Evolutionary conservation across 768 basidiomycete genomes (phyloP), one percentile per base, ranked within the genome.

Genomic region (Tricholomella constricta): DNA sequence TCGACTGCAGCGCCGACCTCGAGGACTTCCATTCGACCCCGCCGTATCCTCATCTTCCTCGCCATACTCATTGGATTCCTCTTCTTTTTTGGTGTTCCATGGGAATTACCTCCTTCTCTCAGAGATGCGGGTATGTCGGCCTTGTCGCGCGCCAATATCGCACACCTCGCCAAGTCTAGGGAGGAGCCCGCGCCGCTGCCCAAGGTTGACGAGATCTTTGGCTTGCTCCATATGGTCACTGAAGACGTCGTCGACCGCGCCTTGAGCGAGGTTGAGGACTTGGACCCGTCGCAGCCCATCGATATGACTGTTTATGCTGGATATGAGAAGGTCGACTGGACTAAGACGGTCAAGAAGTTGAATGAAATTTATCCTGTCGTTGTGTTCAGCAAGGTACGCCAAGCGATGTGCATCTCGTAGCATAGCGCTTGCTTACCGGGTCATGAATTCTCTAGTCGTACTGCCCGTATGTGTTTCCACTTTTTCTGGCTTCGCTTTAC

Each of bases 301-400:
- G 72, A 78, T 12, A 62, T 86, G 65, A 61, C 70, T 1, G 74
- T 82, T 43, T 91, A 88, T 60, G 79, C 83, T 14, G 76, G 78
- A 29, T 76, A 79, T 4, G 67, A 60, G 10, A 57, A 66, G 15
- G 55, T 76, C 20, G 72, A 80, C 40, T 85, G 81, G 82, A 51
- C 57, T 31, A 66, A 69, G 54, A 72, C 80, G 37, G 66, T 76
- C 15, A 63, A 62, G 37, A 62, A 61, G 19, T 59, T 91, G 42
- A 71, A 79, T 32, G 62, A 73, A 15, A 66, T 80, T 27, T 75
- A 80, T 59, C 90, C 90, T 2, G 68, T 93, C 6, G 74, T 92
- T 40, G 83, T 93, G 11, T 91, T 93, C 62, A 91, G 89, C 76
- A 93, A 93, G 77, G 88, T 86, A 49, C 27, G 76, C 67, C 23